Base-by-base conservation (phyloP, 371 early-diverging fungal genomes). In the Mucor racemosus region DNA sequence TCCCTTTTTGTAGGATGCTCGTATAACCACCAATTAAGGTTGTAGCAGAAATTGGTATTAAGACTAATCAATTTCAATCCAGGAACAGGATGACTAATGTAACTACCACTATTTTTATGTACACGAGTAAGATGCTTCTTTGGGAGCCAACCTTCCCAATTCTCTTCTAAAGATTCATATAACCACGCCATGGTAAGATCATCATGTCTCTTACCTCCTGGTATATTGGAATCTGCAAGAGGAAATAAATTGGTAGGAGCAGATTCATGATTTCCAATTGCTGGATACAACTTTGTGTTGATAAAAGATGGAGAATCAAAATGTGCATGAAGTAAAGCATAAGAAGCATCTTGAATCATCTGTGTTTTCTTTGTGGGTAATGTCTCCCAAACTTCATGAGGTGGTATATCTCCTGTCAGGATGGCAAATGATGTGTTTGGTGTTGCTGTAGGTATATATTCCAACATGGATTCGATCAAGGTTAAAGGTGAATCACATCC, bases 21-120 rank as follows among this genome's bases (percentile, higher is more conserved):
- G 68, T 79, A 78, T 15, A 81, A 58, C 84, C 84, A 84, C 80
- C 78, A 84, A 73, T 88, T 87, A 53, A 82, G 35, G 11, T 69
- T 80, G 55, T 88, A 88, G 68, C 88, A 88, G 58, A 86, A 88
- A 67, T 87, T 88, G 31, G 85, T 88, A 58, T 88, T 88, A n/a
- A 88, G 68, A 35, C 87, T 84, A 64, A 88, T 84, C 40, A 88
- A 59, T 36, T 84, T 82, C 19, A 88, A 60, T 1, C 86, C 87
- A 5, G 71, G 68, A 2, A 69, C 36, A 19, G 87, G 87, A 36
- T 75, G 63, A 0, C 64, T 69, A 1, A 71, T 76, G 65, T 88
- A 88, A 44, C 84, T 84, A 11, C 85, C 88, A 38, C 74, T 80
- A 41, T 79, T 78, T 5, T 59, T 61, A 55, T 79, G 75, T 14